phyloP scores from a whole-genome alignment of 1,139 yeast genomes.

The Scheffersomyces segobiensis region DNA sequence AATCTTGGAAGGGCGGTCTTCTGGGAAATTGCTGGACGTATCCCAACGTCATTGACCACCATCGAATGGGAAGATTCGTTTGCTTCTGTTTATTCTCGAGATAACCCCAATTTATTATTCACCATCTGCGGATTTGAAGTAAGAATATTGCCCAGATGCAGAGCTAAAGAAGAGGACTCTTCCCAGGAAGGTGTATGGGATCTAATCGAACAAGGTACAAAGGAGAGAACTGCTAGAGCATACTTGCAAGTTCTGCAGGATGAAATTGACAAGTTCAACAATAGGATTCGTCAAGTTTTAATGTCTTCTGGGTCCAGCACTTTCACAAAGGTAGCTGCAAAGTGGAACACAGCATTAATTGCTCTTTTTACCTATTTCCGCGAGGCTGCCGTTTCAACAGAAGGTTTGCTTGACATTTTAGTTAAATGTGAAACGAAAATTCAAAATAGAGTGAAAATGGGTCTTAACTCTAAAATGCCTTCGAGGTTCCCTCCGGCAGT shows the following conservation, averaged over 20 bases:
- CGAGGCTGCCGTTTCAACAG: constrained; percentile 90
- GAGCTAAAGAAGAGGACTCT: constrained; percentile 50
- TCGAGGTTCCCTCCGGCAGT: constrained; percentile 98
- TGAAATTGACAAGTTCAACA: constrained; percentile 78
- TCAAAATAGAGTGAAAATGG: constrained; percentile 92
- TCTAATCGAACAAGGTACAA: constrained; percentile 65
- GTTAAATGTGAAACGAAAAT: constrained; percentile 93
- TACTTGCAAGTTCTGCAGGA: constrained; percentile 79
- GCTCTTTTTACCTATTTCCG: constrained; percentile 86
- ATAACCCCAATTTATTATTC: constrained; percentile 84
- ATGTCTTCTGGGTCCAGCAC: constrained; percentile 97
- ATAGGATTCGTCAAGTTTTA: constrained; percentile 82
- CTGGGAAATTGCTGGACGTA: constrained; percentile 82
- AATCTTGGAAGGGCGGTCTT: constrained; percentile 88
- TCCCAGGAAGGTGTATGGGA: constrained; percentile 91
- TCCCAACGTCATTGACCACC: constrained; percentile 73
- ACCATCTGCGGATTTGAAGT: constrained; percentile 96
- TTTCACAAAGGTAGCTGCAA: constrained; percentile 89
- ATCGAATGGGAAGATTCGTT: constrained; percentile 80
- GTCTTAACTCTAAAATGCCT: constrained; percentile 97
- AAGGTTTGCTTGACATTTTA: constrained; percentile 70
- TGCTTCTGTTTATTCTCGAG: constrained; percentile 86
- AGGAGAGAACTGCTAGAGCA: constrained; percentile 89
- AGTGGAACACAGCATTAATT: constrained; percentile 93
- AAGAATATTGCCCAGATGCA: constrained; percentile 73